Evolutionary conservation across 345 rosid genomes (phyloP).

Genomic region (Rhodamnia argentea): DNA sequence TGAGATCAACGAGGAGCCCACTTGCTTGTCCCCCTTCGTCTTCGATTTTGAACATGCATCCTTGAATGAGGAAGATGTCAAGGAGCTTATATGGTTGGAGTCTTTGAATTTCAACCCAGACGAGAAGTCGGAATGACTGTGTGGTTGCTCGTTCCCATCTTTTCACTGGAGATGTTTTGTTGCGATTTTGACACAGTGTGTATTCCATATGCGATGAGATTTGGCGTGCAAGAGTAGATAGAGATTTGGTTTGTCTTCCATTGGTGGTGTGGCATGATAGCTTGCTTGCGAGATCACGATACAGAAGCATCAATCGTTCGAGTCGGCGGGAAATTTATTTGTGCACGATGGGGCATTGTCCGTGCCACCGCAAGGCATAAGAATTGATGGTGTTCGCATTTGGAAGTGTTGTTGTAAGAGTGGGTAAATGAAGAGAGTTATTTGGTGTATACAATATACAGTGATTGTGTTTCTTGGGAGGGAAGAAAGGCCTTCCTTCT

Average conservation of each 20-base stretch:
- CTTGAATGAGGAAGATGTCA: conserved; percentile 71
- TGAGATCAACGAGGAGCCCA: conserved; percentile 90
- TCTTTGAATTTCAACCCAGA: conserved; percentile 42
- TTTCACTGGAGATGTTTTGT: neutral
- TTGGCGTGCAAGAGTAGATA: neutral
- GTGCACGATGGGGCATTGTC: neutral
- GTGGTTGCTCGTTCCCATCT: neutral
- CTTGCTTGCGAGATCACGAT: neutral
- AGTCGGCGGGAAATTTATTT: neutral
- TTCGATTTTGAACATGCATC: conserved; percentile 66
- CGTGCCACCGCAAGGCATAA: neutral
- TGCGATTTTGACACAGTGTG: neutral
- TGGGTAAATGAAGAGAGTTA: neutral
- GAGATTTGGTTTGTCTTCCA: neutral
- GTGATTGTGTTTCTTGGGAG: neutral
- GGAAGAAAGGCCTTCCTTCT: neutral
- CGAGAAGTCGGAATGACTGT: neutral
- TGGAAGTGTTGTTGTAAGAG: neutral
- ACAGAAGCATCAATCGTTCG: neutral
- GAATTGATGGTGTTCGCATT: neutral
- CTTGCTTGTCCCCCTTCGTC: conserved; percentile 46
- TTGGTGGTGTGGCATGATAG: neutral
- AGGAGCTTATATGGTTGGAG: conserved; percentile 69
- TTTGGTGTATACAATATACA: neutral
- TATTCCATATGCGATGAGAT: neutral